Evolutionary conservation across 441 rosid genomes (phyloP), one percentile per base, ranked within the genome.

Genomic region (Erysimum pusillum): DNA sequence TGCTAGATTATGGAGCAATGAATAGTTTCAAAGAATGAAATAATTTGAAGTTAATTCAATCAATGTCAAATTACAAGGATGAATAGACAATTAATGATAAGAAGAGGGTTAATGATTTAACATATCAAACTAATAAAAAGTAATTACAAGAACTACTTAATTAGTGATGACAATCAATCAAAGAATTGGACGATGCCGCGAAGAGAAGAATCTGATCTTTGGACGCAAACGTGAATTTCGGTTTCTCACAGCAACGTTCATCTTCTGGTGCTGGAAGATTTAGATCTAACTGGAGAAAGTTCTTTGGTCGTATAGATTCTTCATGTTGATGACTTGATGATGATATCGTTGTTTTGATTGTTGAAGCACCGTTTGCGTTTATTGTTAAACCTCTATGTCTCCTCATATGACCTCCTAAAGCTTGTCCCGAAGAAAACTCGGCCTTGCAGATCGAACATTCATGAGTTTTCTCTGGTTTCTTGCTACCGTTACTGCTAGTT

Each of bases 191-290:
- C 17, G 96, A 83, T 4, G 78, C 25, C 22, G 71, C 7, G 71
- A 73, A 78, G 46, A 61, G 65, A 54, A 79, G 41, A 22, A 63
- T 74, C 38, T 79, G 79, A 17, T 79, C 82, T 74, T 79, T 71
- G 0, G 90, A 66, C 20, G 75, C 82, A 18, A 88, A 88, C 45
- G 80, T 83, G 62, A 87, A 87, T 69, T 83, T 77, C 0, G 90
- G 11, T 65, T 63, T 45, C n/a, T 63, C 68, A 25, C 68, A 63
- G 4, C 54, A 63, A 0, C 68, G 67, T 54, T 90, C 92, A 25
- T 90, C 99, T 49, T 88, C 96, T 11, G 94, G 98, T 4, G 99
- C 98, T 28, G 99, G 98, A 46, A 93, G 94, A 81, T 95, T 95
- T 20, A 95, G 87, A 84, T 95, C 99, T 75, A 95, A 66, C 0